Evolutionary conservation across 2,329 filamentous ascomycete species (phyloP), one percentile per base, ranked within the genome.

Genomic region (Shiraia sp.): DNA sequence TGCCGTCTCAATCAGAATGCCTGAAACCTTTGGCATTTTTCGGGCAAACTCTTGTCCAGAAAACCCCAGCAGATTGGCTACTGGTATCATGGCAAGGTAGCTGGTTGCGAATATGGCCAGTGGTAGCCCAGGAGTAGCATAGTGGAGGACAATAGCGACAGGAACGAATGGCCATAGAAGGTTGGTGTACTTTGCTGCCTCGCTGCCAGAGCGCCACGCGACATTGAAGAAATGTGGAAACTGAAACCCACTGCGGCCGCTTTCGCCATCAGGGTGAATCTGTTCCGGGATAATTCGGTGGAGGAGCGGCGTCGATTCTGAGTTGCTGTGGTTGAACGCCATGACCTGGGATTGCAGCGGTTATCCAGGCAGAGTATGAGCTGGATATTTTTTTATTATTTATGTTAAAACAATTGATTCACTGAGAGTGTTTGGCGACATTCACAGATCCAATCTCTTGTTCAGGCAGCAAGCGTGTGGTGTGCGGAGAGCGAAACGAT

Each of bases 121-220:
- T 45, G 86, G 76, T 25, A 77, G 68, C 5, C 81, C 71, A 0
- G 75, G 75, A 6, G 74, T 69, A 30, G 74, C 75, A 54, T 78
- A 82, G 45, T 79, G 51, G 51, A 88, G 73, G 12, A 76, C 79
- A 49, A 90, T 81, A 15, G 86, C 86, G 19, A 80, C 82, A 3
- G 86, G 84, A 2, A 89, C 86, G 45, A 88, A 76, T 2, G 86
- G 86, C 86, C 86, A 90, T 16, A 90, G 78, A 24, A 89, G 59
- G 61, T 90, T 90, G 57, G 87, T 83, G 33, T 76, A 70, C 62
- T 79, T 79, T 4, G 86, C 88, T 12, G 82, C 73, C 32, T 74
- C 78, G 60, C 81, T 85, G 10, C 82, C 81, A 31, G 85, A 88
- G 14, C 71, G 73, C 72, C 82, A 85, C 56, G 79, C 77, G 38